Evolutionary conservation across 139 green algal species (phyloP).

Genomic region (Eudorina sp.): DNA sequence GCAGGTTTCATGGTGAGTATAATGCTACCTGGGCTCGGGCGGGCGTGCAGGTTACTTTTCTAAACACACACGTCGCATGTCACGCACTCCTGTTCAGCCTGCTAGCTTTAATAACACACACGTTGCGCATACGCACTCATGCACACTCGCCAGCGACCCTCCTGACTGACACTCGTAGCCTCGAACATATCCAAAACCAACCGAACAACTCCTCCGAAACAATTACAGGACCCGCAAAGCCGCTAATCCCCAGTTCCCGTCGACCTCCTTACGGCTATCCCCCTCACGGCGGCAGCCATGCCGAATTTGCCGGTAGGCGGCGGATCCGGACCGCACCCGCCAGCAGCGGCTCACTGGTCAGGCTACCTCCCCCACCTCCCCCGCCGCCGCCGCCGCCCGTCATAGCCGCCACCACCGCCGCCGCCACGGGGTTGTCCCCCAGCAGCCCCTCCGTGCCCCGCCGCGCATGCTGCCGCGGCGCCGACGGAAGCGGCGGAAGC

Average conservation of each 20-base stretch:
- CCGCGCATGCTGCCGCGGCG: too few species aligned
- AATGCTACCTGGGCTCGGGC: too few species aligned
- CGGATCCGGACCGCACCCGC: constrained; percentile 16
- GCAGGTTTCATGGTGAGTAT: too few species aligned
- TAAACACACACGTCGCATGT: too few species aligned
- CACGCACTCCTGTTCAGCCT: too few species aligned
- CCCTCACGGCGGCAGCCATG: not conserved
- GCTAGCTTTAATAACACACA: too few species aligned
- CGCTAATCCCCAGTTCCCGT: not conserved
- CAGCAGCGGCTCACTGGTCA: constrained; percentile 29
- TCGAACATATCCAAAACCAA: too few species aligned
- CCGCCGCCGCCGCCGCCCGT: not conserved
- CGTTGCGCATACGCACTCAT: too few species aligned
- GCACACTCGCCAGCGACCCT: too few species aligned
- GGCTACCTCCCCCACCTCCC: too few species aligned
- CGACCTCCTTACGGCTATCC: not conserved
- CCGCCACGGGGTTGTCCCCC: not conserved
- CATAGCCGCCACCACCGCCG: not conserved
- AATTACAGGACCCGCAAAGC: too few species aligned
- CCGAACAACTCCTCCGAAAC: not conserved
- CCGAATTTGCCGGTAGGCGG: not conserved
- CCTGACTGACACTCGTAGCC: not conserved
- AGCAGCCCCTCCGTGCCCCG: not conserved
- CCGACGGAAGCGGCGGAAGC: not conserved
- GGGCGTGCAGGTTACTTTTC: too few species aligned